Conservation (phyloP, 306 rosid genomes). For the Rosa persica region DNA sequence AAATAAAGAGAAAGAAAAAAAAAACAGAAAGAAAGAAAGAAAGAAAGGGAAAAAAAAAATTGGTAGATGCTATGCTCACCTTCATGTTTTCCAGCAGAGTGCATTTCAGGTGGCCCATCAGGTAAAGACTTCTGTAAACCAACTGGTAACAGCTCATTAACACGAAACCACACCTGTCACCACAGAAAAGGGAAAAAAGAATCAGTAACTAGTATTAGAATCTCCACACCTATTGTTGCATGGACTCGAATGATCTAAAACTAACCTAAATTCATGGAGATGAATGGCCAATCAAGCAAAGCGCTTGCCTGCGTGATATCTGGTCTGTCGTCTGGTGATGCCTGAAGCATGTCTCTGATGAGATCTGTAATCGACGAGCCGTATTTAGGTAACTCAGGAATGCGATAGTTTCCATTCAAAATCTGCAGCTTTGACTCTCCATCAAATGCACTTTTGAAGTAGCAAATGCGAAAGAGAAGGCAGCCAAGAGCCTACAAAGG, state of each 20-base stretch:
- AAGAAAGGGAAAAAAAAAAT: background rate
- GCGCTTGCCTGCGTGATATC: slow-evolving; percentile 99
- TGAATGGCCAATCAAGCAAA: slow-evolving; percentile 99
- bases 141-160: slow-evolving; percentile 78
- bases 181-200: slow-evolving; percentile 19
- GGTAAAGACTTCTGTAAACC: slow-evolving; percentile 86
- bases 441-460: slow-evolving; percentile 95
- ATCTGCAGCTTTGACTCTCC: slow-evolving; percentile 98
- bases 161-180: slow-evolving; percentile 95
- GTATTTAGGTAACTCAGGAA: slow-evolving; percentile 83
- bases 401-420: slow-evolving; percentile 95
- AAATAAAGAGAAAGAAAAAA: no score
- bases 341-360: slow-evolving; percentile 93
- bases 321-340: slow-evolving; percentile 93
- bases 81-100: slow-evolving; percentile 49
- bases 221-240: slow-evolving; percentile 54
- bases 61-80: slow-evolving; percentile 38
- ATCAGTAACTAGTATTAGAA: slow-evolving; percentile 43
- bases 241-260: slow-evolving; percentile 74
- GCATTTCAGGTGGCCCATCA: slow-evolving; percentile 69
- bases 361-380: slow-evolving; percentile 63
- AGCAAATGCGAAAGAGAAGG: slow-evolving; percentile 94
- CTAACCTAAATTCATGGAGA: slow-evolving; percentile 99
- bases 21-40: background rate
- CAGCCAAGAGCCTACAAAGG: slow-evolving; percentile 92